Percentiles rank a stretch among this genome's conserved stretches.
Evolutionary conservation across 164 flowering plant genomes (phyloP).

Genomic region (Tetrastigma voinierianum): DNA sequence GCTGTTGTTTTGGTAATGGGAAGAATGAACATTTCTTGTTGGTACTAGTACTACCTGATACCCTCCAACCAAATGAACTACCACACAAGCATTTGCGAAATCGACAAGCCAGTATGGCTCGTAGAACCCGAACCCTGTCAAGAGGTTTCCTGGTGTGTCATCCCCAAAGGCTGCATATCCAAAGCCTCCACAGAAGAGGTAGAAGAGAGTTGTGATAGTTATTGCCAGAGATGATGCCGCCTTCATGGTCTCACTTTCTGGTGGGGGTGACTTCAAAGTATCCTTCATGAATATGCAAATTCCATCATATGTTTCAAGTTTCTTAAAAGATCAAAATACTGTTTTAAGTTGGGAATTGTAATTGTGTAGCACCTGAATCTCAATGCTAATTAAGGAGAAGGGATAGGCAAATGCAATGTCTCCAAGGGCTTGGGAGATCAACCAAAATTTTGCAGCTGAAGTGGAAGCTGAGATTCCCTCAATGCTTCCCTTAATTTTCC

Average conservation of each 20-base stretch:
- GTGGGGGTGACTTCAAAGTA: constrained; percentile 50
- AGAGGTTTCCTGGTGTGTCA: constrained; percentile 53
- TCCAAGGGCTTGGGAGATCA: constrained; percentile 39
- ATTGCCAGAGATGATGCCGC: constrained; percentile 34
- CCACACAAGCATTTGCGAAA: constrained; percentile 57
- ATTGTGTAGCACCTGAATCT: constrained; percentile 29
- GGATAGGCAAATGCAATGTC: constrained; percentile 49
- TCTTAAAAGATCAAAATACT: background rate
- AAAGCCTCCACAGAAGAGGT: constrained; percentile 59
- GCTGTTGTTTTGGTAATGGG: background rate
- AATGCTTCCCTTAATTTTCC: constrained; percentile 40
- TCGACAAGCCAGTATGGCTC: constrained; percentile 67
- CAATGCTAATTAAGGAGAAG: constrained; percentile 26
- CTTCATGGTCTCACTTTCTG: constrained; percentile 58
- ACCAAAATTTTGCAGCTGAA: constrained; percentile 29
- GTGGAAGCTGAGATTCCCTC: constrained; percentile 28
- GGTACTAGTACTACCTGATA: constrained; percentile 59
- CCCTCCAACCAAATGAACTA: constrained; percentile 62
- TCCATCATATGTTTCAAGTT: background rate
- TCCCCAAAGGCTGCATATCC: constrained; percentile 71
- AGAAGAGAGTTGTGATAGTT: constrained; percentile 48
- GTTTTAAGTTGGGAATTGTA: background rate
- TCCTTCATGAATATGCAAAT: constrained; percentile 25
- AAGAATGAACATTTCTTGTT: background rate
- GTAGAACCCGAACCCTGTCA: constrained; percentile 57